A percentile compares a stretch with the other conserved stretches of the same genome.
Evolutionary conservation across 1,284 basidiomycete species (phyloP).

Genomic region (Rhodotorula sp.): DNA sequence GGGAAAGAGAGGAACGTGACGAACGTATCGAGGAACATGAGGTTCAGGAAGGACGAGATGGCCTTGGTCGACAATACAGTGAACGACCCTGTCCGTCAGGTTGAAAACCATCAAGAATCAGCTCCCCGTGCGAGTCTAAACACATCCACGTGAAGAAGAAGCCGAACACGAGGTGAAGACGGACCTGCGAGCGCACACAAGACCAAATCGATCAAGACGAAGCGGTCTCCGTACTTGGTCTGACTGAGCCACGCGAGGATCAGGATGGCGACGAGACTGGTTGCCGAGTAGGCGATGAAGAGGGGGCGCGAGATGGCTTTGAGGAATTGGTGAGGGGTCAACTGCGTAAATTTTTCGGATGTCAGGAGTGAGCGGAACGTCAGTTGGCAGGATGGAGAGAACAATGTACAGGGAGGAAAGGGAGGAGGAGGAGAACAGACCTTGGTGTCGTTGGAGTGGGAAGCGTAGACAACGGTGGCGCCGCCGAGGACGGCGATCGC

Average conservation of each 20-base stretch:
- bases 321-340: slow-evolving; percentile 66
- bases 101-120: not conserved
- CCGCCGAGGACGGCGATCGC: slow-evolving; percentile 76
- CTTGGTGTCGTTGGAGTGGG: slow-evolving; percentile 66
- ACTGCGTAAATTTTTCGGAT: slow-evolving; percentile 39
- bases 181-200: slow-evolving; percentile 80
- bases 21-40: slow-evolving; percentile 66
- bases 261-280: slow-evolving; percentile 57
- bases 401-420: not conserved
- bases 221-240: slow-evolving; percentile 64
- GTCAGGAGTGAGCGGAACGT: not conserved
- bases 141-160: no score
- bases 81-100: slow-evolving; percentile 66
- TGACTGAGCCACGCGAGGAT: slow-evolving; percentile 51
- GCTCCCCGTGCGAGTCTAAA: not conserved
- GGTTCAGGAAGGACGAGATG: slow-evolving; percentile 76
- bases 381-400: no score
- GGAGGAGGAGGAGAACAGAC: slow-evolving; percentile 47
- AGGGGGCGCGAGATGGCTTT: slow-evolving; percentile 65
- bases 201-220: slow-evolving; percentile 82
- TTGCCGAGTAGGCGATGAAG: slow-evolving; percentile 70
- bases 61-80: slow-evolving; percentile 94
- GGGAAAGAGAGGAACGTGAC: slow-evolving; percentile 53
- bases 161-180: not conserved
- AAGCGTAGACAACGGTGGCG: slow-evolving; percentile 82